Evolutionary conservation across 345 rosid species (phyloP), one percentile per base, ranked within the genome.

Genomic region (Luvunga scandens): DNA sequence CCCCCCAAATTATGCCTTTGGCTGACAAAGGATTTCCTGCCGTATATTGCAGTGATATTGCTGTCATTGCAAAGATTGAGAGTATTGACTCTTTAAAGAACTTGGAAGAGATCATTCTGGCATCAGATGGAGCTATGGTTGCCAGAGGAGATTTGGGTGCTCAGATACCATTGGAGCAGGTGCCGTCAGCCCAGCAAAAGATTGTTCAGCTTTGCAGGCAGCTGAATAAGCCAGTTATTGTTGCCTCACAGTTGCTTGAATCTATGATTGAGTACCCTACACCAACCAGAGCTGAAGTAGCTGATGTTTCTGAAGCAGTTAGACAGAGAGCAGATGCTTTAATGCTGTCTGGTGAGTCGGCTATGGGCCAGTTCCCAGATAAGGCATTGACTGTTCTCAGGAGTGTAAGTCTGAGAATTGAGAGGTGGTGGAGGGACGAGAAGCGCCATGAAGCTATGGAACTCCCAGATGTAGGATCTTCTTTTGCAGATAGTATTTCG

Each of bases 91-190:
- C 99, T 4, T 78, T 97, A 79, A 91, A 77, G 82, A 97, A 93
- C 84, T 88, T 97, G 87, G 96, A 94, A 87, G 98, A 91, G 76
- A 97, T 97, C 65, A 85, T 94, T 66, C 85, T 31, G 82, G 96
- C 97, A 78, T 94, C 99, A 64, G 98, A 94, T 86, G 99, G 99
- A 81, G 99, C 99, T 82, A 96, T 96, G 99, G 99, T 96, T 33
- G 99, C 99, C 55, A 94, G 99, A 89, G 99, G 97, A 27, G 99
- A 96, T 80, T 82, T 96, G 74, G 99, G 98, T 80, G 99, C 99
- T 81, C 99, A 96, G 91, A 93, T 93, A 79, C 99, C 99, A 62
- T 87, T 97, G 70, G 99, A 97, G 81, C 98, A 97, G 89, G 99
- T 97, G 76, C 99, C 98, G 63, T 85, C 98, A 66, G 96, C 98